A percentile compares a stretch with the other conserved stretches of the same genome.
Evolutionary conservation across 1,139 yeast species (phyloP).

Genomic region (Magnusiomyces suaveolens): DNA sequence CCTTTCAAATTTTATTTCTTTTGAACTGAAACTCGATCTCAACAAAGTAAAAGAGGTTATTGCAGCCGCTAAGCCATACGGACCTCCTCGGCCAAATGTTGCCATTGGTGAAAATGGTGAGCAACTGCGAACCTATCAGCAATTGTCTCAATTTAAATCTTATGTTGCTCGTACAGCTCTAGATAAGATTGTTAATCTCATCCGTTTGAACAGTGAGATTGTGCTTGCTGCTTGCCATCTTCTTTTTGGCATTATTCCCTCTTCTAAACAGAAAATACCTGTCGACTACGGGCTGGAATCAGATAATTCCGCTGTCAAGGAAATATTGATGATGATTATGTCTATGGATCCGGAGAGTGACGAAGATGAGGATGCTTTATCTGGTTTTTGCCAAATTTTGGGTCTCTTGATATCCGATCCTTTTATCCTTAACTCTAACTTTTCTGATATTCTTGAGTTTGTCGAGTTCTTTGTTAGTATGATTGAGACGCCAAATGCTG

Average conservation of each 20-base stretch:
- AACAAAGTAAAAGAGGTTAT: background rate
- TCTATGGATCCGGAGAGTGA: slow-evolving; percentile 30
- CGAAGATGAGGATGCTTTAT: slow-evolving; percentile 30
- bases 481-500: slow-evolving; percentile 18
- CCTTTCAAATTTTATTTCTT: background rate
- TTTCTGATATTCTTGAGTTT: slow-evolving; percentile 34
- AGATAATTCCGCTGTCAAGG: slow-evolving; percentile 27
- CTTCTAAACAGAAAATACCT: slow-evolving; percentile 26
- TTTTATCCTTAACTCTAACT: slow-evolving; percentile 34
- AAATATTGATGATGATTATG: slow-evolving; percentile 33
- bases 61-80: background rate
- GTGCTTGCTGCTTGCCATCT: slow-evolving; percentile 44
- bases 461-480: slow-evolving; percentile 27
- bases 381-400: slow-evolving; percentile 41
- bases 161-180: slow-evolving; percentile 17
- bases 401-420: slow-evolving; percentile 40
- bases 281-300: slow-evolving; percentile 6
- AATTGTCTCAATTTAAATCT: background rate
- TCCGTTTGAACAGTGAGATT: slow-evolving; percentile 44
- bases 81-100: background rate
- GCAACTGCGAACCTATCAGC: background rate
- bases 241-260: slow-evolving; percentile 30
- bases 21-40: slow-evolving; percentile 1
- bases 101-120: background rate
- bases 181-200: slow-evolving; percentile 42